These are phyloP conservation scores for Mollisia scopiformis DNA, from an alignment of 2,329 filamentous ascomycete species.

Conservation along the genomic window DNA sequence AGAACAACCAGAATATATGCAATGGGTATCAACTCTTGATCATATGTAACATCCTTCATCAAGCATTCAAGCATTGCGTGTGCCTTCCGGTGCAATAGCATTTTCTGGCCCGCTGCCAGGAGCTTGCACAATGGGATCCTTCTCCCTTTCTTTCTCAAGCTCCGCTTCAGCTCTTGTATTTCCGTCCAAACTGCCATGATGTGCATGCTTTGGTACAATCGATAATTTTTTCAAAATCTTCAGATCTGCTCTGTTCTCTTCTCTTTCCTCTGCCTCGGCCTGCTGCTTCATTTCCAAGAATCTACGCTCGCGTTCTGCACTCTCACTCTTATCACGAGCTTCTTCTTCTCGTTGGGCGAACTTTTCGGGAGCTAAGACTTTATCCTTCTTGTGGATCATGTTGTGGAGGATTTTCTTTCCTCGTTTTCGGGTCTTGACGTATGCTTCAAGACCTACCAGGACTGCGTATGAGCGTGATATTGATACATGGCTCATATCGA, in stretches of 20 bases:
- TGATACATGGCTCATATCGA: slow-evolving; percentile 77
- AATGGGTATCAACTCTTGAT: slow-evolving; percentile 19
- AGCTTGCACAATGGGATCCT: slow-evolving; percentile 22
- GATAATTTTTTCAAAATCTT: slow-evolving; percentile 46
- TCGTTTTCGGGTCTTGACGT: slow-evolving; percentile 67
- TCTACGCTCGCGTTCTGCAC: slow-evolving; percentile 54
- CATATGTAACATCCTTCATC: slow-evolving; percentile 5
- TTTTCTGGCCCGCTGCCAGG: slow-evolving; percentile 29
- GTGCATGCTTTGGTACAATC: neutral
- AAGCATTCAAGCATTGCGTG: slow-evolving; percentile 14
- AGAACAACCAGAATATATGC: neutral
- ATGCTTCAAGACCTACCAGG: slow-evolving; percentile 80
- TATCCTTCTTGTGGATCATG: slow-evolving; percentile 57
- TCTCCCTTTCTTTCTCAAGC: slow-evolving; percentile 6
- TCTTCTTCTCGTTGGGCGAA: slow-evolving; percentile 59
- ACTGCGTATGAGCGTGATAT: slow-evolving; percentile 84
- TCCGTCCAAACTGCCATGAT: neutral
- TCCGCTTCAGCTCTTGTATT: neutral
- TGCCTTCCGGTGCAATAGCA: slow-evolving; percentile 29
- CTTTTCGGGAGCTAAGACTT: slow-evolving; percentile 63
- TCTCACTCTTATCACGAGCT: slow-evolving; percentile 61
- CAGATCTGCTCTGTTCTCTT: slow-evolving; percentile 25
- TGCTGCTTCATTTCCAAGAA: slow-evolving; percentile 38
- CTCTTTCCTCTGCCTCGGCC: slow-evolving; percentile 23
- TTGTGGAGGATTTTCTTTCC: slow-evolving; percentile 59